Base-by-base conservation (phyloP, 2,329 filamentous ascomycete genomes). In the Neospermospora avenae region DNA sequence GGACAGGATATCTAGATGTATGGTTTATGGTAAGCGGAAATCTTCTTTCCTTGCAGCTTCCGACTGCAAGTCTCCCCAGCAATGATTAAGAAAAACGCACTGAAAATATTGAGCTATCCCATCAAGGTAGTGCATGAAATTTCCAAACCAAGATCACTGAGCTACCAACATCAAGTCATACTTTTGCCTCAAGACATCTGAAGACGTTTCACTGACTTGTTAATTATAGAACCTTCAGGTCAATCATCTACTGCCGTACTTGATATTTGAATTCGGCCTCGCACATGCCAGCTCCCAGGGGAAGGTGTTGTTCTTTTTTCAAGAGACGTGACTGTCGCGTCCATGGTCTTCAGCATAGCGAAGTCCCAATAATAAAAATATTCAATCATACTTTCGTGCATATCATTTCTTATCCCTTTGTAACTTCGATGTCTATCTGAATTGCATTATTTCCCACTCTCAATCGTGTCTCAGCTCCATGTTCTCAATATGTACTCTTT, bases 61-160 rank as follows among this genome's bases (percentile, higher is more conserved):
- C 31, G 34, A 20, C 22, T 5, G 31, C 34, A 22, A n/a, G 48
- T 24, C 14, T 31, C 18, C 52, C 45, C 57, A 58, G 66, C 68
- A 59, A 73, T 72, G 72, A 74, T 72, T 73, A 73, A 65, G 67
- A 72, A 65, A 69, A 67, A 73, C 48, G 70, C 72, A 73, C 72
- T 74, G 71, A 73, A 74, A 74, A 73, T 73, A 68, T 63, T 74
- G 71, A 73, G 63, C 69, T 71, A 63, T 60, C 60, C 45, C 28
- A 31, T 31, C 28, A 31, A 31, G 28, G 51, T 59, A 71, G 69
- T 64, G 28, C 51, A 66, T 71, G 70, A 72, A 68, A 64, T 66
- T 68, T 71, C 69, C 64, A 68, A 67, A 74, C 71, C 72, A 74
- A 74, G 72, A 74, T 74, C 72, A 70, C 71, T 73, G 72, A 74